Percentiles rank a stretch among this genome's conserved stretches.
Evolutionary conservation across 495 filamentous ascomycete species (phyloP).

Genomic region (Penicillium cataractarum): DNA sequence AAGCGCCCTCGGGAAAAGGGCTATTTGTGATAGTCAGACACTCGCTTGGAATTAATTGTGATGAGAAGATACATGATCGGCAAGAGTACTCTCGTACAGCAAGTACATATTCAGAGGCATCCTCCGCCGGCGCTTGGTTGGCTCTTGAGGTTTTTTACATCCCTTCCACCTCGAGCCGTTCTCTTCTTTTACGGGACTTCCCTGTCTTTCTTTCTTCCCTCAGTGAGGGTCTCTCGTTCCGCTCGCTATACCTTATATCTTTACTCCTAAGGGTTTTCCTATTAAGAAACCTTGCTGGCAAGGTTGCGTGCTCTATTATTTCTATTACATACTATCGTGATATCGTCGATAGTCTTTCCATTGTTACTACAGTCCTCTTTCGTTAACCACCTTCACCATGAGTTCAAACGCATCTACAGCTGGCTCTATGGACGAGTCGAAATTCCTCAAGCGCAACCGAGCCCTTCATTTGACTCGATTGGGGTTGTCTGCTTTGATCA

Average conservation of each 20-base stretch:
- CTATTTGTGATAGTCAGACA: conserved; percentile 21
- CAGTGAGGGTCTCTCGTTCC: conserved; percentile 15
- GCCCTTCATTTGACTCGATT: conserved; percentile 43
- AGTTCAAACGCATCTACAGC: conserved; percentile 30
- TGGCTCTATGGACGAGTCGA: conserved; percentile 41
- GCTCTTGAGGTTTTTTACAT: conserved; percentile 15
- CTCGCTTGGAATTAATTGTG: conserved; percentile 12
- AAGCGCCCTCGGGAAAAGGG: conserved; percentile 11
- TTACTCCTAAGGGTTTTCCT: neutral
- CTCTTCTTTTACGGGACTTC: conserved; percentile 16
- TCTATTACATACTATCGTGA: conserved; percentile 1
- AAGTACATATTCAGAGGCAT: conserved; percentile 25
- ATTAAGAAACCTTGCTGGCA: conserved; percentile 28
- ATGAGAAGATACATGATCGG: neutral
- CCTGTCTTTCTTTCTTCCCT: conserved; percentile 19
- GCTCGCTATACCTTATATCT: conserved; percentile 3
- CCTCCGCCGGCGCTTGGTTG: conserved; percentile 10
- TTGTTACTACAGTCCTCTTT: neutral
- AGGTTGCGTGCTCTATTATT: conserved; percentile 19
- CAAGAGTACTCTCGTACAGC: neutral
- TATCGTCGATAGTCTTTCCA: neutral
- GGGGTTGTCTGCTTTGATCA: conserved; percentile 38
- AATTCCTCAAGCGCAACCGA: conserved; percentile 42
- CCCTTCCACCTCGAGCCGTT: conserved; percentile 12
- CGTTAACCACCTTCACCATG: conserved; percentile 22